Percentiles rank a stretch among this genome's conserved stretches.
These are phyloP conservation scores for Aspergillus funiculosus DNA, from an alignment of 495 filamentous ascomycete genomes.

Conservation along the genomic window DNA sequence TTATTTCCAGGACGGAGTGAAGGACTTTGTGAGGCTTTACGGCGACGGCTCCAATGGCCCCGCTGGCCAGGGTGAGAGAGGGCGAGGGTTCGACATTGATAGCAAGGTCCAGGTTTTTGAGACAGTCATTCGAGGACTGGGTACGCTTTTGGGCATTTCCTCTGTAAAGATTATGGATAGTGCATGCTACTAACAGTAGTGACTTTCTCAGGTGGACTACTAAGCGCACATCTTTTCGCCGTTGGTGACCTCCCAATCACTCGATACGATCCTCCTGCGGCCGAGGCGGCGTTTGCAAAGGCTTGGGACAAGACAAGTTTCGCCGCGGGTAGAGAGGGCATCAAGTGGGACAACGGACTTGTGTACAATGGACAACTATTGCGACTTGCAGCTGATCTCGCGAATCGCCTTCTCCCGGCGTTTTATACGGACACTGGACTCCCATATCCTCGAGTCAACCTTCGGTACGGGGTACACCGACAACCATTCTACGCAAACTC, in stretches of 20 bases:
- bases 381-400: constrained; percentile 78
- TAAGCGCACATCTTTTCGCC: constrained; percentile 92
- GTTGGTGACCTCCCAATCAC: constrained; percentile 79
- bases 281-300: constrained; percentile 30
- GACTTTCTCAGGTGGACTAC: constrained; percentile 54
- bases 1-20: constrained; percentile 77
- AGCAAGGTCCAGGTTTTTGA: constrained; percentile 98
- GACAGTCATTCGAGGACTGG: constrained; percentile 89
- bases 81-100: constrained; percentile 89
- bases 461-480: constrained; percentile 68
- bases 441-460: constrained; percentile 91
- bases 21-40: constrained; percentile 74
- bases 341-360: constrained; percentile 69
- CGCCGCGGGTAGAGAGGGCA: constrained; percentile 39
- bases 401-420: constrained; percentile 75
- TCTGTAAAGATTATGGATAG: background rate
- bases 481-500: constrained; percentile 78
- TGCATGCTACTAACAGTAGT: background rate
- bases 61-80: constrained; percentile 62
- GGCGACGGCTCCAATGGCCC: constrained; percentile 73
- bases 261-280: constrained; percentile 56
- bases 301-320: constrained; percentile 37
- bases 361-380: constrained; percentile 88
- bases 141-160: constrained; percentile 20
- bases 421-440: constrained; percentile 86